Conservation (phyloP, 108 stramenopile genomes). For the Fistulifera pelliculosa region DNA sequence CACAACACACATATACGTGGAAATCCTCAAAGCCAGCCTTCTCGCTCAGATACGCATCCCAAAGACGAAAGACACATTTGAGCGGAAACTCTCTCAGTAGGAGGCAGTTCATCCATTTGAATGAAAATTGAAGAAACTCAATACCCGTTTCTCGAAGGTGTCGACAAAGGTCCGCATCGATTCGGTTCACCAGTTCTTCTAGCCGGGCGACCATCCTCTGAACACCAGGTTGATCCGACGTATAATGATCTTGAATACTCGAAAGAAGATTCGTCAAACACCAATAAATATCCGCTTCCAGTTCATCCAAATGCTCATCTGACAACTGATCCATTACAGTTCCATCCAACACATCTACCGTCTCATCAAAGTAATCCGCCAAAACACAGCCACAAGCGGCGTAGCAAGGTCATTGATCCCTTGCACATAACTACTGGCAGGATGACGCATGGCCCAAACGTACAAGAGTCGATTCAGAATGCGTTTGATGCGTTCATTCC, state of each 20-base stretch:
- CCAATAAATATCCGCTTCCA: slow-evolving; percentile 98
- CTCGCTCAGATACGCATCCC: slow-evolving; percentile 93
- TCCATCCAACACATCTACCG: slow-evolving; percentile 39
- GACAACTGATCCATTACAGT: slow-evolving; percentile 52
- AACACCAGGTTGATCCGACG: slow-evolving; percentile 93
- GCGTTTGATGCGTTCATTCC: slow-evolving; percentile 80
- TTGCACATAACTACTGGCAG: slow-evolving; percentile 94
- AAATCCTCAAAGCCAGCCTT: slow-evolving; percentile 91
- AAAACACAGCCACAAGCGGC: slow-evolving; percentile 89
- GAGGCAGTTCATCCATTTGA: slow-evolving; percentile 99
- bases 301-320: slow-evolving; percentile 41
- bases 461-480: slow-evolving; percentile 81
- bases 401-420: slow-evolving; percentile 97
- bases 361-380: slow-evolving; percentile 33
- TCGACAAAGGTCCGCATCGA: slow-evolving; percentile 78
- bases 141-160: slow-evolving; percentile 75
- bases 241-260: slow-evolving; percentile 98
- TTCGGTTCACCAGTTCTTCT: slow-evolving; percentile 88
- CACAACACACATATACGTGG: slow-evolving; percentile 98
- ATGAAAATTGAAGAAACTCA: slow-evolving; percentile 93
- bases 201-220: slow-evolving; percentile 93
- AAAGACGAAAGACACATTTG: slow-evolving; percentile 72
- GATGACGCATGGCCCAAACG: slow-evolving; percentile 97
- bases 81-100: slow-evolving; percentile 89
- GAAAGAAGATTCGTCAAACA: slow-evolving; percentile 93